phyloP scores from a whole-genome alignment of 1,284 basidiomycete genomes.

The Ustanciosporium gigantosporum region DNA sequence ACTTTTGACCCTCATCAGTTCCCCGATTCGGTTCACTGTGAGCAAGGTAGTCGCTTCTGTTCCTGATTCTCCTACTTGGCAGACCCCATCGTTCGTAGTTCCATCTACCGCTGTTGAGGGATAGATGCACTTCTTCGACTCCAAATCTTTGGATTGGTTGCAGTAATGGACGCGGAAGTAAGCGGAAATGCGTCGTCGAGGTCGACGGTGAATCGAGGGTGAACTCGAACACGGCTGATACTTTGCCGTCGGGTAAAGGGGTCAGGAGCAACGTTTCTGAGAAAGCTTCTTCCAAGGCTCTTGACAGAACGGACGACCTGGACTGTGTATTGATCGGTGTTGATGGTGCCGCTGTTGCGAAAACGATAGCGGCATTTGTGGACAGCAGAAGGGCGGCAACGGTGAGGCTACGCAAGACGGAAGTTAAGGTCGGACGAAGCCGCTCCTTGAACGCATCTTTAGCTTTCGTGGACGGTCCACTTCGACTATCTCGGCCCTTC shows the following conservation, averaged over 20 bases:
- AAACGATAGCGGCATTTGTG: no score
- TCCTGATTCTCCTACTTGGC: constrained; percentile 14
- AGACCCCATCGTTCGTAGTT: constrained; percentile 75
- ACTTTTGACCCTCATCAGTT: background rate
- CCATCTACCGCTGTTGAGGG: constrained; percentile 86
- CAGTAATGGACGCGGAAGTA: constrained; percentile 82
- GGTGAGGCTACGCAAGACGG: no score
- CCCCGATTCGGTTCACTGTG: background rate
- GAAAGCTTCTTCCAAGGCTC: no score
- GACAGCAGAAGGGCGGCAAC: no score
- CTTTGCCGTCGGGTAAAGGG: constrained; percentile 79
- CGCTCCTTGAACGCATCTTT: no score
- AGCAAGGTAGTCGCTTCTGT: background rate
- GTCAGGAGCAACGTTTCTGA: constrained; percentile 73
- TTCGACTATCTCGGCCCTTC: no score
- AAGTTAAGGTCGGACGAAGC: no score
- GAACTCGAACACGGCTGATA: constrained; percentile 73
- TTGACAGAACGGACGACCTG: no score
- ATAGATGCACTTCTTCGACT: constrained; percentile 82
- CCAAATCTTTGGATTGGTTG: constrained; percentile 82
- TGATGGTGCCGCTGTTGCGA: no score
- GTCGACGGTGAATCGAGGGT: constrained; percentile 21
- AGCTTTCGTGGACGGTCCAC: no score
- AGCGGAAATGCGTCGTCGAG: constrained; percentile 18
- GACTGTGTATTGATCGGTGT: no score